Base-by-base conservation (phyloP, 2,329 filamentous ascomycete genomes). In the Cryphonectria radicalis region DNA sequence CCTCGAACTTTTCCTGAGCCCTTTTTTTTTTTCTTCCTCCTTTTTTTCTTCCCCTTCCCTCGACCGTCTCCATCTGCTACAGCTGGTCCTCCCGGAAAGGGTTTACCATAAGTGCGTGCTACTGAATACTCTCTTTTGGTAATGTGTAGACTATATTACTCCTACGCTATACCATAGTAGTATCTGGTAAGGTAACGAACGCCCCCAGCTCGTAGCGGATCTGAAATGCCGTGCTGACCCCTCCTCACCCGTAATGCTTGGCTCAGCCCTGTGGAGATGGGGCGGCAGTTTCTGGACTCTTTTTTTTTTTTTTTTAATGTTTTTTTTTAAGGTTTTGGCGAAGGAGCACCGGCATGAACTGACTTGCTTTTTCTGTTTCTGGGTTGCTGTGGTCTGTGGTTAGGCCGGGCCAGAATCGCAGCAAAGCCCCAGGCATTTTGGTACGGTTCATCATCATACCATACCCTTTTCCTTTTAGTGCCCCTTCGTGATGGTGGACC, bases 191-290 rank as follows among this genome's bases (percentile, higher is more conserved):
- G 0, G 46, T n/a, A 50, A 19, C 19, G n/a, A 50, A 3, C 17
- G 6, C 46, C 14, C 19, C 43, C 46, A 22, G 14, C 19, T 10
- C 46, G 19, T 14, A 5, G 50, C n/a, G 53, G 25, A 11, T 19
- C 13, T 32, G 55, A 32, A 19, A 2, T 59, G 28, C 55, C 55
- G 55, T 59, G n/a, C 32, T 32, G 32, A 32, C 32, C 32, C 32
- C n/a, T 28, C 32, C n/a, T 28, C 11, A 17, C n/a, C 53, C 53
- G 11, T 28, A 17, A 17, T 59, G 55, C 55, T 59, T 59, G 55
- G 55, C 55, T 59, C 55, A 59, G 55, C 55, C 55, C 55, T 59
- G 55, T 32, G 55, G 55, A 59, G 55, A 55, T 11, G 3, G n/a
- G 50, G 4, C 50, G 50, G 50, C 50, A 55, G 13, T 43, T 17